Conservation (phyloP, 1,139 yeast genomes). For the Arxiozyma slooffiae region DNA sequence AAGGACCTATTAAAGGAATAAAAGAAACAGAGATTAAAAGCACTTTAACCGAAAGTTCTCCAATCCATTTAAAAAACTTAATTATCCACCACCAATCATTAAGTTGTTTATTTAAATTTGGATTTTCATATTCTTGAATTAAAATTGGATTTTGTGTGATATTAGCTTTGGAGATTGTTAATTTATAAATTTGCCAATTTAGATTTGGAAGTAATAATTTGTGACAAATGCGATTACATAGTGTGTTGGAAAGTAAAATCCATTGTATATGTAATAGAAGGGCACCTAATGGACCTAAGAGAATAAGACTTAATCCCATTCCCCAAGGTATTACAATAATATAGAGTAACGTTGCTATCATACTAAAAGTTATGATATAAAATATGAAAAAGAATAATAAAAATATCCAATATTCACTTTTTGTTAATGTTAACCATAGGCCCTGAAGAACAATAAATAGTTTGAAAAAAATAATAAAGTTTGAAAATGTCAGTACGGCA, state of each 20-base stretch:
- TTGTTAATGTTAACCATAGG: slow-evolving; percentile 16
- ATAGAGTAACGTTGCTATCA: slow-evolving; percentile 19
- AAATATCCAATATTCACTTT: slow-evolving; percentile 23
- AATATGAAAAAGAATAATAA: slow-evolving; percentile 17
- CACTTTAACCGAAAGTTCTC: background rate
- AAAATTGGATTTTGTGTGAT: background rate
- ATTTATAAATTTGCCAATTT: slow-evolving; percentile 21
- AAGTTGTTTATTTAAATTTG: background rate
- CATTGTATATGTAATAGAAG: slow-evolving; percentile 23
- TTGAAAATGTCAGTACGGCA: background rate
- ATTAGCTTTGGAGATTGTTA: slow-evolving; percentile 6
- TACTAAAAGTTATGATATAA: slow-evolving; percentile 17
- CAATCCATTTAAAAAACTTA: background rate
- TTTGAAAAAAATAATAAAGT: background rate
- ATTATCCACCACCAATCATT: slow-evolving; percentile 2
- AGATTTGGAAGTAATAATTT: slow-evolving; percentile 18
- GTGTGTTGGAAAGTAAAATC: slow-evolving; percentile 21
- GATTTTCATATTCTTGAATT: background rate
- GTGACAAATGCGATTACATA: slow-evolving; percentile 19
- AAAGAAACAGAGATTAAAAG: slow-evolving; percentile 13
- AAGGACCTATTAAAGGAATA: slow-evolving; percentile 26
- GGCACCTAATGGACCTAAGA: slow-evolving; percentile 26
- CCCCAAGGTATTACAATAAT: slow-evolving; percentile 18
- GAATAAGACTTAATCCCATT: background rate
- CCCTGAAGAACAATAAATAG: slow-evolving; percentile 14